Percentiles rank a stretch among this genome's conserved stretches.
These are phyloP conservation scores for Phytomonas serpens DNA, from an alignment of 208 protist species.

Conservation along the genomic window DNA sequence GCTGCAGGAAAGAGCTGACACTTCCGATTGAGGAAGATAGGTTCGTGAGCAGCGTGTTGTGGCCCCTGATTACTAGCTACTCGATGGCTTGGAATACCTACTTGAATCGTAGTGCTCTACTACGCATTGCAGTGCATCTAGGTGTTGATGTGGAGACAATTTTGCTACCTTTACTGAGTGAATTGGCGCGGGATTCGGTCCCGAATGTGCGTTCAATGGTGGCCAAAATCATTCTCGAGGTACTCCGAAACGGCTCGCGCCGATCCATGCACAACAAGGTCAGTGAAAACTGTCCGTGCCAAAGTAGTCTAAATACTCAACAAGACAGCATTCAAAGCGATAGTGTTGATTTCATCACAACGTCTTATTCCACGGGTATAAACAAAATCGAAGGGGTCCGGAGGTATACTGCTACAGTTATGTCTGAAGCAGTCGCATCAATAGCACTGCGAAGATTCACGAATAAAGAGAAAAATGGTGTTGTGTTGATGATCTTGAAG, in stretches of 20 bases:
- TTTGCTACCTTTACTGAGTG: slow-evolving; percentile 64
- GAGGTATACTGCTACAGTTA: neutral
- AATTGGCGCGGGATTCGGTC: slow-evolving; percentile 57
- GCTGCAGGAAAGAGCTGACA: neutral
- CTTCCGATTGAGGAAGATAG: slow-evolving; percentile 13
- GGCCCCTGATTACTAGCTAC: slow-evolving; percentile 51
- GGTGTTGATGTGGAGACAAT: slow-evolving; percentile 55
- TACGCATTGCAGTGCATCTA: slow-evolving; percentile 58
- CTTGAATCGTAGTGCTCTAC: slow-evolving; percentile 54
- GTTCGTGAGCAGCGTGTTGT: slow-evolving; percentile 68
- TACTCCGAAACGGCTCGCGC: slow-evolving; percentile 27
- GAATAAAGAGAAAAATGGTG: slow-evolving; percentile 57
- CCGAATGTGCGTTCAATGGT: slow-evolving; percentile 76
- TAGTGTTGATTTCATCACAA: neutral
- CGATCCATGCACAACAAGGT: neutral
- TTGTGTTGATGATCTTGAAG: slow-evolving; percentile 54
- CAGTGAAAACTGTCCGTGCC: neutral
- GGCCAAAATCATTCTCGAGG: slow-evolving; percentile 49
- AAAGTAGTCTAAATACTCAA: neutral
- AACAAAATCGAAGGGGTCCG: neutral
- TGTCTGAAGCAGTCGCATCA: slow-evolving; percentile 1
- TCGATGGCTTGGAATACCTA: slow-evolving; percentile 61
- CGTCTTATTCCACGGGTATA: neutral
- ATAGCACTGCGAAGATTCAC: slow-evolving; percentile 29
- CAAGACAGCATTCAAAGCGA: neutral